Base-by-base conservation (phyloP, 176 grass and related monocot genomes). In the Carex cristatella region DNA sequence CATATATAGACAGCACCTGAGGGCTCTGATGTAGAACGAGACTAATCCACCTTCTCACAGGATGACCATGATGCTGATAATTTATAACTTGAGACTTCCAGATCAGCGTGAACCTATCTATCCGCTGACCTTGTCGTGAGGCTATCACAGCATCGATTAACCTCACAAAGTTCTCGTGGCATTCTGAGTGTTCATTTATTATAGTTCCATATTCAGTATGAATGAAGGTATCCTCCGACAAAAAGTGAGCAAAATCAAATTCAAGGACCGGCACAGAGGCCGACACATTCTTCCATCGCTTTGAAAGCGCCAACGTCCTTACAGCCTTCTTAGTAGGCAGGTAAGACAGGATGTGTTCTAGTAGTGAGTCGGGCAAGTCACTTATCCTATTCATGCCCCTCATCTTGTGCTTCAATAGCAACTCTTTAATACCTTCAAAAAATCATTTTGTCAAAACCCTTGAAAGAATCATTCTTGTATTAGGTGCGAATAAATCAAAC, bases 41-140 rank as follows among this genome's bases (percentile, higher is more conserved):
- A 55, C 30, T 10, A 30, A 76, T 76, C 72, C 72, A 76, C 5
- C 48, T 76, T 76, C 72, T 76, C 48, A 55, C 72, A 31, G 72
- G 72, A 55, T 76, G 72, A 31, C 12, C 44, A 54, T 5, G 4
- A 46, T 31, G 2, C 11, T 4, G 38, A 16, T 71, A 71, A 46
- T 14, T 12, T 49, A 31, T 55, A 54, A 55, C 44, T 27, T 76
- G 72, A 19, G 55, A 54, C 27, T 55, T 5, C 72, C 72, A 76
- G 27, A 76, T 27, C 72, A 76, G 48, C 4, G 12, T 76, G 49
- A 76, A 76, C 2, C 10, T 76, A 54, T 76, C 72, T 54, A 76
- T 1, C 19, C 4, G 3, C 32, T 76, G 48, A 32, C 6, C 11
- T 76, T 14, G 48, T 10, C 40, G 72, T 32, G 48, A 53, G 46